phyloP scores from a whole-genome alignment of 306 rosid species.

The Biancaea sappan region DNA sequence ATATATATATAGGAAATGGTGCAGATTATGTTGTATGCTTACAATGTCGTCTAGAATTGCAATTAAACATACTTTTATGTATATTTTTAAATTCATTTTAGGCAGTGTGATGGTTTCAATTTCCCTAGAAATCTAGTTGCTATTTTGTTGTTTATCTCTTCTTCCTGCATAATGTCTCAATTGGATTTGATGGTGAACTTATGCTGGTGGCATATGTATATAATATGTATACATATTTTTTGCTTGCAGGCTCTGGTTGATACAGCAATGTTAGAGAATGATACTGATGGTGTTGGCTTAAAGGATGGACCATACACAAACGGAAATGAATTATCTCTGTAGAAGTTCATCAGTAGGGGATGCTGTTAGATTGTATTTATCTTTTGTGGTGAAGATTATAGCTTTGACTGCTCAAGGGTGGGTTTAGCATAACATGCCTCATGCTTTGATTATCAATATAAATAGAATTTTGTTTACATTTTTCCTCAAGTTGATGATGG shows the following conservation, averaged over 20 bases:
- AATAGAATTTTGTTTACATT: neutral
- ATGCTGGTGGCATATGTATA: conserved; percentile 14
- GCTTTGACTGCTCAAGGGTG: neutral
- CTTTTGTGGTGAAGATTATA: neutral
- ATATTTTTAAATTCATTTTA: neutral
- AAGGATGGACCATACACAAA: conserved; percentile 37
- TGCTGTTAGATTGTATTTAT: conserved; percentile 25
- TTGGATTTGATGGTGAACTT: conserved; percentile 6
- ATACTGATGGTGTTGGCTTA: conserved; percentile 41
- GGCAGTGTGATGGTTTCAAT: neutral
- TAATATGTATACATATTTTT: conserved; percentile 3
- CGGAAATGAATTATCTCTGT: conserved; percentile 37
- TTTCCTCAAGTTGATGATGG: neutral
- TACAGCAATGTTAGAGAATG: conserved; percentile 47
- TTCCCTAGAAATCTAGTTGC: neutral
- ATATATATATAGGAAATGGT: conserved; percentile 17
- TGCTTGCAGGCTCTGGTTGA: conserved; percentile 73
- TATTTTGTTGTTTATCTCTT: conserved; percentile 2
- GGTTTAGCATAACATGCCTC: neutral
- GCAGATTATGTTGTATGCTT: conserved; percentile 23
- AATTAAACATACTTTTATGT: conserved; percentile 11
- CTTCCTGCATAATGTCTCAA: neutral
- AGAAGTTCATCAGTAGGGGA: conserved; percentile 21
- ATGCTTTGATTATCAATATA: neutral
- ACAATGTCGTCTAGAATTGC: neutral